phyloP scores from a whole-genome alignment of 768 basidiomycete species.

The Boletus rubescentipes region DNA sequence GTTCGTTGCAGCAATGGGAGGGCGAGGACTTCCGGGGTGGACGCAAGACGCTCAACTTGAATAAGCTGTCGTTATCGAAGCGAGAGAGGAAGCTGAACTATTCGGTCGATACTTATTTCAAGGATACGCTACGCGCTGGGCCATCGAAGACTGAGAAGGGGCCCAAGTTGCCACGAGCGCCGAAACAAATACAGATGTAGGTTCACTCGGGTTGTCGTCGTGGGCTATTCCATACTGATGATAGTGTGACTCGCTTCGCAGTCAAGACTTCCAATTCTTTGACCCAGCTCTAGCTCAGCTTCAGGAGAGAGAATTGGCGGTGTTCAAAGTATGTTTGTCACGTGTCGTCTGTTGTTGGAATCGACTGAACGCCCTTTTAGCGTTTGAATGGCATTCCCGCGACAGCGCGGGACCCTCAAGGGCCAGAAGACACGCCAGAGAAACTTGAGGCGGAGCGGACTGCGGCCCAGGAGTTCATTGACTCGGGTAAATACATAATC shows the following conservation, averaged over 20 bases:
- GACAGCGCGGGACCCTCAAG: constrained; percentile 61
- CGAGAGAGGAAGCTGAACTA: constrained; percentile 93
- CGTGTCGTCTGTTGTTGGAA: background rate
- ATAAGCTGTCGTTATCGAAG: constrained; percentile 85
- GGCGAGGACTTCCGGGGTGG: constrained; percentile 88
- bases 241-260: constrained; percentile 27
- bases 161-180: constrained; percentile 79
- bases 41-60: constrained; percentile 70
- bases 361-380: constrained; percentile 32
- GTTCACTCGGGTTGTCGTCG: constrained; percentile 25
- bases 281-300: constrained; percentile 74
- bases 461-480: constrained; percentile 83
- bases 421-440: constrained; percentile 78
- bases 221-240: background rate
- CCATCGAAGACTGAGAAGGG: constrained; percentile 79
- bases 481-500: constrained; percentile 54
- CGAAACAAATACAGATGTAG: constrained; percentile 83
- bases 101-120: constrained; percentile 94
- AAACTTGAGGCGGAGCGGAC: constrained; percentile 77
- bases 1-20: constrained; percentile 91
- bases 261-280: constrained; percentile 98
- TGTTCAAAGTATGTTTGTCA: constrained; percentile 56
- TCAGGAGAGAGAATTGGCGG: constrained; percentile 85
- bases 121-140: constrained; percentile 81
- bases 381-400: constrained; percentile 66